phyloP scores from a whole-genome alignment of 2,329 filamentous ascomycete genomes.

The Verticillium isaacii region DNA sequence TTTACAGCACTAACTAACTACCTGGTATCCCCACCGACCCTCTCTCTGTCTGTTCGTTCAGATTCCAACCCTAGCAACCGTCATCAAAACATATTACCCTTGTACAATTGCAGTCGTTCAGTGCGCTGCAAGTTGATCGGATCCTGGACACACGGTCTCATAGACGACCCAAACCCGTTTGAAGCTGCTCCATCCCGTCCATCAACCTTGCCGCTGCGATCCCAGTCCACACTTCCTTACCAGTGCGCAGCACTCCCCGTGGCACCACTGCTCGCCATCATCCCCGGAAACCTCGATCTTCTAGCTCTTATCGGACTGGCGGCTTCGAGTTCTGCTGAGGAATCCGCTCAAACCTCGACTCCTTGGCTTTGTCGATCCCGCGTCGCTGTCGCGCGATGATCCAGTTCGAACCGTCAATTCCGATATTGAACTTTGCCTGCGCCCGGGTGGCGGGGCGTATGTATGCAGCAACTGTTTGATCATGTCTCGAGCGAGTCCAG shows the following conservation, averaged over 20 bases:
- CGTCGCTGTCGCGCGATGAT: constrained; percentile 6
- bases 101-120: too few relatives aligned
- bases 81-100: neutral
- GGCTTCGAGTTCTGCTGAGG: neutral
- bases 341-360: neutral
- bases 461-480: constrained; percentile 10
- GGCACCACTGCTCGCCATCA: too few relatives aligned
- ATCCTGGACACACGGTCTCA: too few relatives aligned
- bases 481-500: constrained; percentile 7
- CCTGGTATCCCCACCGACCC: neutral
- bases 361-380: neutral
- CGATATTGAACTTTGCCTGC: constrained; percentile 4
- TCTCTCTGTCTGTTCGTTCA: neutral
- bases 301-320: neutral
- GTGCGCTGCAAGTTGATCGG: too few relatives aligned
- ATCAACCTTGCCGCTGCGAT: too few relatives aligned
- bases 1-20: neutral
- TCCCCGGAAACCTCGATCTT: too few relatives aligned
- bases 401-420: constrained; percentile 4
- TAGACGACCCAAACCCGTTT: too few relatives aligned
- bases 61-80: neutral
- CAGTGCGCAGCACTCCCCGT: too few relatives aligned
- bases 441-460: neutral
- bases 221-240: too few relatives aligned
- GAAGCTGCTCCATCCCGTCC: too few relatives aligned